Conservation (phyloP, 2,329 filamentous ascomycete genomes). For the Blastomyces parvus region DNA sequence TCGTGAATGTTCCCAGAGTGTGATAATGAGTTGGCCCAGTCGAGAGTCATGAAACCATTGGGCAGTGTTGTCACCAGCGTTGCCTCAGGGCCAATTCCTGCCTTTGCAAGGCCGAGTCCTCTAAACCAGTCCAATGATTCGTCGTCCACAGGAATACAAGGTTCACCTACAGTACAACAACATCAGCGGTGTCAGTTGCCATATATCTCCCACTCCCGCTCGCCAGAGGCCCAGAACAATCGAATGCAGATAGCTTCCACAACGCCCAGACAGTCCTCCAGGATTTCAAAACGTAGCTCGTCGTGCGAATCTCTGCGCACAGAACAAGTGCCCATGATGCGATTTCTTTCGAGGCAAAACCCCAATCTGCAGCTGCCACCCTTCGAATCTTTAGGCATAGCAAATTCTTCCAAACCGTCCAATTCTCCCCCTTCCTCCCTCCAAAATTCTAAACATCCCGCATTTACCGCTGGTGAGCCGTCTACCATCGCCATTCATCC, state of each 20-base stretch:
- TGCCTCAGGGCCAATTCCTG: neutral
- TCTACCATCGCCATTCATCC: neutral
- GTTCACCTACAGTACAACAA: neutral
- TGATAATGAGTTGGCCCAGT: neutral
- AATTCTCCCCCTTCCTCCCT: neutral
- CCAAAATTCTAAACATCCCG: neutral
- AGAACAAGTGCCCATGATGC: slow-evolving; percentile 28
- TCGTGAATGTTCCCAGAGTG: neutral
- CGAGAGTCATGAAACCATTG: neutral
- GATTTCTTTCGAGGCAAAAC: slow-evolving; percentile 29
- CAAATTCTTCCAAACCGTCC: slow-evolving; percentile 27
- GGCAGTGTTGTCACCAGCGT: neutral
- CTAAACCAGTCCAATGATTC: neutral
- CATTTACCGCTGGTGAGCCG: neutral
- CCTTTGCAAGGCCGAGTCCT: neutral
- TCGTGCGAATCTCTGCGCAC: slow-evolving; percentile 15
- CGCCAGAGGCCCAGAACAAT: neutral
- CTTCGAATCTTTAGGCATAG: slow-evolving; percentile 45
- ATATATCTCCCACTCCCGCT: too few relatives aligned
- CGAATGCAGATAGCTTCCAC: slow-evolving; percentile 6
- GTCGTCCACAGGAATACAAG: neutral
- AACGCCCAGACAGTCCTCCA: slow-evolving; percentile 5
- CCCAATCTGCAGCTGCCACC: slow-evolving; percentile 43
- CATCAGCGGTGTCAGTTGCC: neutral
- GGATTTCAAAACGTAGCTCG: slow-evolving; percentile 11